Base-by-base conservation (phyloP, 441 rosid genomes). In the Lagerstroemia fauriei region DNA sequence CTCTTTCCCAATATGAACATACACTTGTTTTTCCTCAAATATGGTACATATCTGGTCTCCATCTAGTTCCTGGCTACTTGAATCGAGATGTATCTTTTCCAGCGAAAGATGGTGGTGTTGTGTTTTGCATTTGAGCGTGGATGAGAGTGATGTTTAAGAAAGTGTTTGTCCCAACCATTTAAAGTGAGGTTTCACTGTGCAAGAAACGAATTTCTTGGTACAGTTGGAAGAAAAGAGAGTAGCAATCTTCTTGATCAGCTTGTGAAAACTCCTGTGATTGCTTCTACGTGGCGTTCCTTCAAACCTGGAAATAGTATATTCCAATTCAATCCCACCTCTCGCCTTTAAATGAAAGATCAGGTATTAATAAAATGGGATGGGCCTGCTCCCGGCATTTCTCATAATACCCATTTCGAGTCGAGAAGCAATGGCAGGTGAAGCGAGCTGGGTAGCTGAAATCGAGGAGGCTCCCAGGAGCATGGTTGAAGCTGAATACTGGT, bases 371-470 rank as follows among this genome's bases (percentile, higher is more conserved):
- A 57, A 18, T 17, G 22, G 20, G 61, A 16, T 18, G 24, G 17
- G 20, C 17, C 61, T 18, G 61, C 61, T 6, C 24, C 17, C 6
- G 44, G 44, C 44, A 38, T 38, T 2, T 38, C 44, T 38, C 44
- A 22, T 16, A 22, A 61, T 24, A 22, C 66, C 25, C 3, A 2
- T 59, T 18, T 61, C 27, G 29, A 61, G 66, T 25, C 11, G 68
- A 61, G 68, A 24, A n/a, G 31, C 11, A 61, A 24, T n/a, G 32
- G 71, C 38, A 66, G 71, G 84, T 85, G 73, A 88, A 51, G 25
- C 1, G 22, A 70, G 66, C 8, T 83, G 87, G 91, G 57, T 84
- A 5, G 48, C 83, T 7, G 18, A 87, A 51, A 79, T 88, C 22
- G 53, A 73, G 1, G 83, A 70, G 17, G 69, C 78, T 7, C 85